Evolutionary conservation across 2,329 filamentous ascomycete genomes (phyloP), one percentile per base, ranked within the genome.

Genomic region (Nemania abortiva): DNA sequence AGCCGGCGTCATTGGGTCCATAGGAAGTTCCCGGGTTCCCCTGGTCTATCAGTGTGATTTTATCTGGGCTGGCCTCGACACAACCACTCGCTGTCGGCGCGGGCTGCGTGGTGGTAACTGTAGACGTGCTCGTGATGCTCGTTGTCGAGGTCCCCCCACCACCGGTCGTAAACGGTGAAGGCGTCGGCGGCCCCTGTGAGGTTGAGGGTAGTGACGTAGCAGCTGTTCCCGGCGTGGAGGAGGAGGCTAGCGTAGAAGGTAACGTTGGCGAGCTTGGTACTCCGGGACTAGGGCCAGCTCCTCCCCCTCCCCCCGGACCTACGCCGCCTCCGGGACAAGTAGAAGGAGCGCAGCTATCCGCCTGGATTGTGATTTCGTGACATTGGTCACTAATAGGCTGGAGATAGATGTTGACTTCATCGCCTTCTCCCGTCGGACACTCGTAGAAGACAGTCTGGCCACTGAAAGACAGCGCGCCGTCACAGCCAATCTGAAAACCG

Each of bases 401-500:
- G 34, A 74, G 82, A 77, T 90, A 90, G 70, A 90, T 77, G 73
- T 90, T 89, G 79, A 83, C 88, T 66, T 87, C 84, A 50, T 83
- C 83, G 29, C 83, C 75, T 64, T 86, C 83, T 2, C 84, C 85
- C 22, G 88, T 89, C 31, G 86, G 84, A 76, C 90, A 92, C 52
- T 88, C 85, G 74, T 86, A 88, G 77, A 92, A 92, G 31, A 80
- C 79, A 2, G 81, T 78, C 73, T 81, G 84, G 54, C 84, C 85
- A 37, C 87, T 80, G 78, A 85, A 87, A 1, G 81, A 81, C 22
- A 92, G 75, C 6, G 77, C 74, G 39, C 89, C 89, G 68, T 86
- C 79, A 29, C 84, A 85, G 54, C 79, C 82, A 66, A 91, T 82
- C 7, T 82, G 80, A 79, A 91, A 92, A 34, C 89, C 89, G 37